Evolutionary conservation across 1,284 basidiomycete species (phyloP), one percentile per base, ranked within the genome.

Genomic region (Moniliella sp.): DNA sequence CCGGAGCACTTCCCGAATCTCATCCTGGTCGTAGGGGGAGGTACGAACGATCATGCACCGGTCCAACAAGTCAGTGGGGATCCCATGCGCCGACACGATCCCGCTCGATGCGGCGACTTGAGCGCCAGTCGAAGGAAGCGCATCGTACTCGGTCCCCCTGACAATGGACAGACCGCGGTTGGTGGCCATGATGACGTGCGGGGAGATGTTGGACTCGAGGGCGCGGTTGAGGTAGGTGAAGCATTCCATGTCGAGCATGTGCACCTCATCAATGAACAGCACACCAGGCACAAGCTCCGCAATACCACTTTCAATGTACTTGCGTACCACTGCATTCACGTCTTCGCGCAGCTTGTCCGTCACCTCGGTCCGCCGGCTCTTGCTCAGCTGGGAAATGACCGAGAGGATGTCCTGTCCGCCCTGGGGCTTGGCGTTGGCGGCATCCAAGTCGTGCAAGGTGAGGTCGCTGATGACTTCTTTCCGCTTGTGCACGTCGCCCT

Each of bases 191-290:
- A 97, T 80, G 28, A 97, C 88, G 11, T 91, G 91, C 0, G 91
- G 88, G 10, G 83, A 82, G 74, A 97, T 83, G 11, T 81, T 76
- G 1, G 82, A 84, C 63, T 97, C 88, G 33, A 97, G 69, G 5
- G 93, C 72, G 9, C 84, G 77, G 64, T 97, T 97, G 31, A 97
- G 71, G 65, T 91, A 97, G 5, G 88, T 94, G 67, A 94, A 97
- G 63, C 86, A 93, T 63, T 97, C 91, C 58, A 94, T 86, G 63
- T 97, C 88, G 44, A 97, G 75, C 88, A 94, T 94, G 66, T 97
- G 88, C 13, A 94, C 84, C 72, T 97, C 91, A 62, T 97, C 91
- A 46, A 97, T 91, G 64, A 97, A 97, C 5, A 97, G 75, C 1
- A 97, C 88, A 10, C 88, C 88, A 5, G 88, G 88, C 1, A 97